Evolutionary conservation across 768 basidiomycete genomes (phyloP), one percentile per base, ranked within the genome.

Genomic region (Trametes gibbosa): DNA sequence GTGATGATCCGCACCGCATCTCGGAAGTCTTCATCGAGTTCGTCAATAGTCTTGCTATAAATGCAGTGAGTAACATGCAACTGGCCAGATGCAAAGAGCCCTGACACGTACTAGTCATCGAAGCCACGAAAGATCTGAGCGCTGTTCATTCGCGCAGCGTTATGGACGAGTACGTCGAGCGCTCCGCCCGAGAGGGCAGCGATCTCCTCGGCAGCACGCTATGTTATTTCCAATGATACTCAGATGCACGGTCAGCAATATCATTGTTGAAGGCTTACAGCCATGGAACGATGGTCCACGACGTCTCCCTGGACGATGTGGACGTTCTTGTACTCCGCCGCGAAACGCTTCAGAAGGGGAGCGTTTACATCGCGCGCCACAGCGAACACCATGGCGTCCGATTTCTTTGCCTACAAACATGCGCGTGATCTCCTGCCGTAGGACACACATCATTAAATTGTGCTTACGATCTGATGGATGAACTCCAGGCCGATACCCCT

Each of bases 301-400:
- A 79, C 68, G 58, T 80, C 76, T 6, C 71, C 72, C 57, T 74
- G 57, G 27, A 79, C 17, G 12, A 76, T 50, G 46, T 72, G 68
- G 5, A 80, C 57, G 50, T 76, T 75, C 7, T 47, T 21, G n/a
- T 34, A 40, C 4, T 21, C 19, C 14, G 32, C 35, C 7, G 45
- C 37, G 14, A 56, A 37, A 16, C 46, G 7, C 6, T 32, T 29
- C 1, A 64, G 40, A 25, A 66, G 58, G 13, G 69, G 41, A 2
- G 16, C 52, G 17, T 14, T 37, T 13, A 42, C 47, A 55, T 64
- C 63, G 14, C 69, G 65, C n/a, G 66, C 63, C n/a, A 66, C 17
- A 4, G 65, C 69, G 49, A 68, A 64, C 19, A 70, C 68, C 6
- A 39, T 37, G 27, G 69, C 62, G 13, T 61, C 46, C 1, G 53